A percentile compares a stretch with the other conserved stretches of the same genome.
phyloP scores from a whole-genome alignment of 2,329 filamentous ascomycete genomes.

The Aspergillus sp. region DNA sequence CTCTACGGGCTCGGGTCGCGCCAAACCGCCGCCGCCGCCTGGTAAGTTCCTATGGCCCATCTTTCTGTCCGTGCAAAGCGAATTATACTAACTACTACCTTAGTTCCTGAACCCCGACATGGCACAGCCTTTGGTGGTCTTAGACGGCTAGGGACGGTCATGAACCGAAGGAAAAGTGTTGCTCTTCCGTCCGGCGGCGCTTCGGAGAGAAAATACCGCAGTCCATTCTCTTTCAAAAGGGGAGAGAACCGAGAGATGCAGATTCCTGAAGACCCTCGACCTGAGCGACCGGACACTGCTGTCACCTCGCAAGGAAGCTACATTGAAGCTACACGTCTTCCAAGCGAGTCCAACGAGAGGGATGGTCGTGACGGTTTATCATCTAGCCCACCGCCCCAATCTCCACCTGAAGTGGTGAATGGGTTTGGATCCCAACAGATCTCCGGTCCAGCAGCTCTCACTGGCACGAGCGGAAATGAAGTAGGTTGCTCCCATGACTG shows the following conservation, averaged over 20 bases:
- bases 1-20: conserved; percentile 49
- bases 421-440: conserved; percentile 22
- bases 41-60: conserved; percentile 29
- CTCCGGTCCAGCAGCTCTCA: conserved; percentile 16
- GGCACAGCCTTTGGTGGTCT: conserved; percentile 46
- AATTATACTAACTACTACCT: conserved; percentile 4
- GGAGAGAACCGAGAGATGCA: conserved; percentile 40
- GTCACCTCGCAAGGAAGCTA: conserved; percentile 26
- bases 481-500: conserved; percentile 14
- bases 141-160: conserved; percentile 48
- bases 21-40: conserved; percentile 30
- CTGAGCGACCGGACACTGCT: conserved; percentile 34
- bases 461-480: conserved; percentile 24
- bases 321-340: conserved; percentile 22
- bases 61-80: neutral
- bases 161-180: conserved; percentile 47
- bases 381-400: conserved; percentile 21
- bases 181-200: conserved; percentile 32
- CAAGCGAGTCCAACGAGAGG: conserved; percentile 28
- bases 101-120: conserved; percentile 40
- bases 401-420: conserved; percentile 26
- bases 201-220: conserved; percentile 43
- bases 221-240: conserved; percentile 45
- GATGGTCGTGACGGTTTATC: conserved; percentile 20
- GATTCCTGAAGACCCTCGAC: conserved; percentile 33